phyloP scores from a whole-genome alignment of 2,329 filamentous ascomycete genomes.

The Gnomoniopsis sp. region DNA sequence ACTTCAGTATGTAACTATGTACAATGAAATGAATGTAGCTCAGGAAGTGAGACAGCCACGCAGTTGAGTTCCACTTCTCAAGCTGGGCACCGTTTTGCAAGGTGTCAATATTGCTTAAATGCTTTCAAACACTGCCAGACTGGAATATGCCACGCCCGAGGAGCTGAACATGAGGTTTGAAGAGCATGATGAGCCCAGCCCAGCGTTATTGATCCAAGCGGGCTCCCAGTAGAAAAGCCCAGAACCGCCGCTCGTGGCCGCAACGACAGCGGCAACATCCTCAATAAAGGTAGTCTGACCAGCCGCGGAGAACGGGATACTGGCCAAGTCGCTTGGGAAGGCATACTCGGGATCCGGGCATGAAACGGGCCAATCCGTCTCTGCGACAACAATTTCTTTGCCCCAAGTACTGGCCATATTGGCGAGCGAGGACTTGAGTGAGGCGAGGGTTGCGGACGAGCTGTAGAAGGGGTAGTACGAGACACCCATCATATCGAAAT shows the following conservation, averaged over 20 bases:
- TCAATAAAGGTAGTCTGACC: constrained; percentile 63
- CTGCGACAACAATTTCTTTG: constrained; percentile 65
- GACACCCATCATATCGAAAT: constrained; percentile 71
- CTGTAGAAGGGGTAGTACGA: constrained; percentile 73
- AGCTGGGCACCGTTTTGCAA: not conserved
- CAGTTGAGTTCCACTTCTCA: too few relatives aligned
- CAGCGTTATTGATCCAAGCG: constrained; percentile 64
- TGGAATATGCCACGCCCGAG: not conserved
- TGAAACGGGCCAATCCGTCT: constrained; percentile 66
- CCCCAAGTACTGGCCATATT: constrained; percentile 60
- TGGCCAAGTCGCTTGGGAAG: constrained; percentile 58
- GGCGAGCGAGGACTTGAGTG: constrained; percentile 50
- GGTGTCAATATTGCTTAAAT: not conserved
- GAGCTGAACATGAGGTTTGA: constrained; percentile 41
- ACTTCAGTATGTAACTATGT: too few relatives aligned
- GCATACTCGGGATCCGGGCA: constrained; percentile 57
- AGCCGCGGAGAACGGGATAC: constrained; percentile 58
- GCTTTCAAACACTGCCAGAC: not conserved
- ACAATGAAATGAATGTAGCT: too few relatives aligned
- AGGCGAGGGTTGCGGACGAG: constrained; percentile 52
- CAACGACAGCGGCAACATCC: constrained; percentile 54
- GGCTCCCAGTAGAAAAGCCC: constrained; percentile 75
- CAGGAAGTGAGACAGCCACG: too few relatives aligned
- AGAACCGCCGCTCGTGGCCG: constrained; percentile 47
- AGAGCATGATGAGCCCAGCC: constrained; percentile 60